A percentile compares a stretch with the other conserved stretches of the same genome.
Conservation (phyloP, 208 protist species). For the Strigomonas culicis region DNA sequence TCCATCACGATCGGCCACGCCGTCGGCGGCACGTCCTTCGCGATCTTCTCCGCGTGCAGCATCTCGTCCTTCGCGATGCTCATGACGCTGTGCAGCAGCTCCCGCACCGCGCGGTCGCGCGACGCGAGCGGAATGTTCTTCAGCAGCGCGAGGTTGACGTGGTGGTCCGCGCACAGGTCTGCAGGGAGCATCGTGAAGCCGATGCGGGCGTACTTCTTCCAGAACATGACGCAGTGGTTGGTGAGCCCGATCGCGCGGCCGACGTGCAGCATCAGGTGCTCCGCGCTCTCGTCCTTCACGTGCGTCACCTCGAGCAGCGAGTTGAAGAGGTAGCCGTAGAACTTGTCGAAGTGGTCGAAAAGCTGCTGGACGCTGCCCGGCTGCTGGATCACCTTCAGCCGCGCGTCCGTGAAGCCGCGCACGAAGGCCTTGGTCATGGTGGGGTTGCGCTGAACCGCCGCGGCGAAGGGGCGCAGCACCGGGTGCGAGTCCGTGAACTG, state of each 20-base stretch:
- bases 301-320: slow-evolving; percentile 74
- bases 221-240: slow-evolving; percentile 89
- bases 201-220: slow-evolving; percentile 88
- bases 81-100: slow-evolving; percentile 82
- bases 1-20: slow-evolving; percentile 87
- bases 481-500: slow-evolving; percentile 89
- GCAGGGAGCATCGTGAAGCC: slow-evolving; percentile 88
- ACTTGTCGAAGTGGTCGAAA: slow-evolving; percentile 90
- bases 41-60: slow-evolving; percentile 70
- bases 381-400: slow-evolving; percentile 77
- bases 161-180: slow-evolving; percentile 85
- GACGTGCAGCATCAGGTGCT: slow-evolving; percentile 86
- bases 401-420: slow-evolving; percentile 84
- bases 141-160: slow-evolving; percentile 81
- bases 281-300: slow-evolving; percentile 76
- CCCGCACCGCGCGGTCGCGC: slow-evolving; percentile 68
- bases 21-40: slow-evolving; percentile 51
- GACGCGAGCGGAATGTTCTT: slow-evolving; percentile 82
- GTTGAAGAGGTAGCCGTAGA: slow-evolving; percentile 91
- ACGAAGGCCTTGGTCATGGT: slow-evolving; percentile 87
- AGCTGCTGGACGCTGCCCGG: slow-evolving; percentile 86
- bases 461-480: slow-evolving; percentile 76
- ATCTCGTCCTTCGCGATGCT: slow-evolving; percentile 83
- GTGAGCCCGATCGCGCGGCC: slow-evolving; percentile 78
- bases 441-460: slow-evolving; percentile 56